Evolutionary conservation across 768 basidiomycete species (phyloP), one percentile per base, ranked within the genome.

Genomic region (Scleroderma bovista): DNA sequence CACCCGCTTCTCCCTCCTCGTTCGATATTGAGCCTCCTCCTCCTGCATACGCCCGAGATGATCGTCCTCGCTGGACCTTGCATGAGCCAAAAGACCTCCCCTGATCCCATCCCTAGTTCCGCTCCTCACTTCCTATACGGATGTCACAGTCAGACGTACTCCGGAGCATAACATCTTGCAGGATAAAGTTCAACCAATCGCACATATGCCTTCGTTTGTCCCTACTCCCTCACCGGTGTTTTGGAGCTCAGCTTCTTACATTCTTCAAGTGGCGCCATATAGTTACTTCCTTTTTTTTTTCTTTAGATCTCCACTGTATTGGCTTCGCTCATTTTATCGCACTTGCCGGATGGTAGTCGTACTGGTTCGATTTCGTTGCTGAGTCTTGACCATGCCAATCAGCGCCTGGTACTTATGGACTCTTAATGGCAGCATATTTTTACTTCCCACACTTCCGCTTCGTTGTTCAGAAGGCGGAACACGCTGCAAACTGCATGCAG

Each of bases 11-110:
- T 3, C 43, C 48, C 7, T 29, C 16, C 1, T 40, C 53, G 6
- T 31, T 47, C 6, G 46, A 60, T 19, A 36, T 67, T 31, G 65
- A 65, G 12, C 52, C 51, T 9, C 64, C 64, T 20, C 65, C 64
- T 9, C 65, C 64, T 0, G 65, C 53, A 2, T 67, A 65, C 36
- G 51, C 51, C 31, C 53, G 46, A 19, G 56, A 66, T 6, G 38
- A n/a, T n/a, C n/a, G 44, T n/a, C 3, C 40, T 7, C 22, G 40
- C 31, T 45, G 54, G 57, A 16, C 48, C 3, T 16, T 41, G 15
- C 50, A 52, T 44, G 46, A 47, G 13, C 20, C 44, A n/a, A 58
- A 54, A 26, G 52, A 33, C 12, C 31, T 43, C 6, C 45, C 43
- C 10, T 43, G 41, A 43, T 26, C 19, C 10, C 39, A 32, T 31